Conservation (phyloP, 345 rosid species). For the rapeseed (Brassica napus) region DNA sequence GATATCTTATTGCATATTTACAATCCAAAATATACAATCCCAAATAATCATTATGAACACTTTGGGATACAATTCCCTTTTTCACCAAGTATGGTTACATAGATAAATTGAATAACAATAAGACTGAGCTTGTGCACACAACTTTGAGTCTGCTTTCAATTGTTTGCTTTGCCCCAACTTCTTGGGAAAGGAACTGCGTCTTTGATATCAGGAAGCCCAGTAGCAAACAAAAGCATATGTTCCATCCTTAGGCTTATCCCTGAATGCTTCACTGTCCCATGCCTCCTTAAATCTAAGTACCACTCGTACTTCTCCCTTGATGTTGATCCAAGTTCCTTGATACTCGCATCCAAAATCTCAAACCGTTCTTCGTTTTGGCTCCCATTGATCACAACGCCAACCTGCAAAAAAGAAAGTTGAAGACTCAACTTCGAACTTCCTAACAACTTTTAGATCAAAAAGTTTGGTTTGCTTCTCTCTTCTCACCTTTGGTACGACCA, state of each 20-base stretch:
- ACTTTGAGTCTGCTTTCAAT: slow-evolving; percentile 29
- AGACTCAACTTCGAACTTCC: slow-evolving; percentile 1
- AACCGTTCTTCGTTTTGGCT: slow-evolving; percentile 84
- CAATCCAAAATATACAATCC: neutral
- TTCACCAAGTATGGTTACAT: slow-evolving; percentile 4
- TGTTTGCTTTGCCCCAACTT: slow-evolving; percentile 55
- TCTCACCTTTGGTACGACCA: slow-evolving; percentile 78
- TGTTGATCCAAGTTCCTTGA: slow-evolving; percentile 50
- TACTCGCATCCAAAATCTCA: slow-evolving; percentile 53
- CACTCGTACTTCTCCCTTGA: slow-evolving; percentile 64
- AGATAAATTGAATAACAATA: neutral
- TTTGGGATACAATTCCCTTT: slow-evolving; percentile 4
- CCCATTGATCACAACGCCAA: slow-evolving; percentile 68
- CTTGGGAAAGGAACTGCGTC: slow-evolving; percentile 85
- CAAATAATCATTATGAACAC: neutral
- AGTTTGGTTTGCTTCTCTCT: slow-evolving; percentile 10
- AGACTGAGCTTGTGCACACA: neutral
- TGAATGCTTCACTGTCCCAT: slow-evolving; percentile 76
- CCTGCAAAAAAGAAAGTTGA: slow-evolving; percentile 47
- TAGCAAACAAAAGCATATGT: slow-evolving; percentile 64
- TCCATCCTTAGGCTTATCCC: slow-evolving; percentile 78
- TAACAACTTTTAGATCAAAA: neutral
- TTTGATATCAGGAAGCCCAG: slow-evolving; percentile 74
- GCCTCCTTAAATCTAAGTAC: slow-evolving; percentile 78
- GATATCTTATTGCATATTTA: neutral